These are phyloP conservation scores for Salix koriyanagi DNA, from an alignment of 345 rosid species.

Conservation along the genomic window DNA sequence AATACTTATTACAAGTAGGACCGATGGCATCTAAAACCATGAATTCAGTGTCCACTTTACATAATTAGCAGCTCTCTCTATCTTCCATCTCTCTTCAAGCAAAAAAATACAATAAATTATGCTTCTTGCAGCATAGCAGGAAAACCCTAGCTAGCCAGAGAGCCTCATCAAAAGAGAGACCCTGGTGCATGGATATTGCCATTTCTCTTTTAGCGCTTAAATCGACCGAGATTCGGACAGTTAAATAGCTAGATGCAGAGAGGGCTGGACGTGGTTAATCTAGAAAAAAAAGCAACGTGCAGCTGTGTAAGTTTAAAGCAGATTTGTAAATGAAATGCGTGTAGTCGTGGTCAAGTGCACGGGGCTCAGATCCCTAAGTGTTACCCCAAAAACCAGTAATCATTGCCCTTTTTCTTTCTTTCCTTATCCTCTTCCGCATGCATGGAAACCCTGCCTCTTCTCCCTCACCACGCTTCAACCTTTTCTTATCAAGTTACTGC, in stretches of 20 bases:
- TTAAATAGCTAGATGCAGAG: background rate
- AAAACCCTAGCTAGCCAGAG: background rate
- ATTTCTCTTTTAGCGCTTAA: background rate
- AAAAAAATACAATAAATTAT: too few relatives aligned
- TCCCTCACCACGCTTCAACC: background rate
- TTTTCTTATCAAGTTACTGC: too few relatives aligned
- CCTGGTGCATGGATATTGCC: too few relatives aligned
- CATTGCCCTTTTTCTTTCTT: background rate
- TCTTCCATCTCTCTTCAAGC: background rate
- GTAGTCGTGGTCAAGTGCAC: slow-evolving; percentile 12
- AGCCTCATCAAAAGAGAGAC: too few relatives aligned
- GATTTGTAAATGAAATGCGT: background rate
- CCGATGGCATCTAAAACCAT: background rate
- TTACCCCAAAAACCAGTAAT: slow-evolving; percentile 3
- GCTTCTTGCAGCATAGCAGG: too few relatives aligned
- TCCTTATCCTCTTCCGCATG: slow-evolving; percentile 11
- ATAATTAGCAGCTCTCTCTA: background rate
- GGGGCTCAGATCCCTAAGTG: slow-evolving; percentile 3
- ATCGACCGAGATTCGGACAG: slow-evolving; percentile 9
- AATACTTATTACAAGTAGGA: too few relatives aligned
- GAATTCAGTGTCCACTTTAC: slow-evolving; percentile 11
- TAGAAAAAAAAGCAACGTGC: background rate
- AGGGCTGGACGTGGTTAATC: background rate
- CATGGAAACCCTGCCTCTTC: background rate
- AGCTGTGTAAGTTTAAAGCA: background rate